These are phyloP conservation scores for Misopates orontium DNA, from an alignment of 257 asterid genomes.

Conservation along the genomic window DNA sequence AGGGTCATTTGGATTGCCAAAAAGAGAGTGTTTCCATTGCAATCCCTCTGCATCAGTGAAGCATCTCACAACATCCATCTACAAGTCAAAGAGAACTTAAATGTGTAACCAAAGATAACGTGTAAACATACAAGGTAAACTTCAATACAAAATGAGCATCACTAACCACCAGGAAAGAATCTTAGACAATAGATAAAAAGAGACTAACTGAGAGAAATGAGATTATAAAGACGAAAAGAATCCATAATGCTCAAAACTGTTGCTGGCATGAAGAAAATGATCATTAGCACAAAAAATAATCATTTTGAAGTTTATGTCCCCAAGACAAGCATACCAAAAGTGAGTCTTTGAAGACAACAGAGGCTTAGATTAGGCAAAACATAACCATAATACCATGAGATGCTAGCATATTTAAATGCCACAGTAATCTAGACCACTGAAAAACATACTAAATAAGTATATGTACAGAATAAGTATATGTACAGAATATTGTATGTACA, in stretches of 20 bases:
- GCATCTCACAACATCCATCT: conserved; percentile 91
- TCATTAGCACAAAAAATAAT: background rate
- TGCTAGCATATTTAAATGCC: background rate
- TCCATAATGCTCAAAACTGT: conserved; percentile 15
- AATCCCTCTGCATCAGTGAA: conserved; percentile 84
- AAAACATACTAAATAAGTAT: too few relatives aligned
- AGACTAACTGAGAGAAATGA: conserved; percentile 2
- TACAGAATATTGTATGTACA: conserved; percentile 20
- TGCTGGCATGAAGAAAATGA: background rate
- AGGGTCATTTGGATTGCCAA: conserved; percentile 92
- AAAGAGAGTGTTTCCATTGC: conserved; percentile 93
- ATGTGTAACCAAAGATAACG: conserved; percentile 23
- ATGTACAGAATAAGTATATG: background rate
- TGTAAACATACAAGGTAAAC: conserved; percentile 12
- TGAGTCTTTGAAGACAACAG: background rate
- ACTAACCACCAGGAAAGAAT: conserved; percentile 2
- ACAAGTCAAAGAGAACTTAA: conserved; percentile 30
- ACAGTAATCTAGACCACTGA: too few relatives aligned
- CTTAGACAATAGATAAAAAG: background rate
- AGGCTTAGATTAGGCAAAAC: conserved; percentile 14
- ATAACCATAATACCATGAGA: conserved; percentile 2
- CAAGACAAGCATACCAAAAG: conserved; percentile 8
- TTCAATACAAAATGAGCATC: conserved; percentile 1
- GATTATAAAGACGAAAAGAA: background rate
- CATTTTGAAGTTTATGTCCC: background rate